Evolutionary conservation across 495 filamentous ascomycete genomes (phyloP), one percentile per base, ranked within the genome.

Genomic region (Penicillium pancosmium): DNA sequence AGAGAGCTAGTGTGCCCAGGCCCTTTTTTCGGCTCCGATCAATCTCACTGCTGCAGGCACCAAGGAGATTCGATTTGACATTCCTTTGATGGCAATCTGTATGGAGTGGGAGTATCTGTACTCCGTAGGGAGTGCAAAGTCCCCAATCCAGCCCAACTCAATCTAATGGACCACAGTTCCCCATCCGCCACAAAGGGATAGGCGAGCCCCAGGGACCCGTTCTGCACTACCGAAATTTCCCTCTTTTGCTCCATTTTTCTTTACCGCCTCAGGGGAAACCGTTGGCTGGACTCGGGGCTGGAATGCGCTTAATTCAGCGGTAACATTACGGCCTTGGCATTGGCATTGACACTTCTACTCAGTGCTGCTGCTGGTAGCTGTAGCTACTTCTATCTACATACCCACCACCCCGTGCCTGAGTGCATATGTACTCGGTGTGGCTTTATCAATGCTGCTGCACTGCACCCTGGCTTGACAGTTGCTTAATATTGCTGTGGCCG

Each of bases 251-350:
- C 25, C 54, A 51, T 52, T 61, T 55, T 36, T 36, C 36, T 16
- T 52, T 40, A 40, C 41, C 41, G 15, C 41, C 36, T 44, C 41
- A 40, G 36, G 36, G 36, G 43, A n/a, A 31, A 31, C 43, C 9
- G 49, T 51, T 57, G 61, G 58, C 63, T 66, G 53, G 56, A 67
- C 59, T 69, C 56, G 15, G 60, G 57, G 57, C 65, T 67, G 64
- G 67, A 67, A 69, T 69, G 64, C 58, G 59, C 54, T 64, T 63
- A 57, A 66, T 50, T 56, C 52, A 53, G 51, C 50, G 63, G 66
- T 68, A 69, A 67, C 46, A 63, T 65, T n/a, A 23, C 23, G 23
- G 23, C 2, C 23, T 23, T 23, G 23, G 23, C 23, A 23, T 23
- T 23, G 23, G 23, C 23, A 23, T 23, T 23, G 23, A 3, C 23